Evolutionary conservation across 441 rosid genomes (phyloP).

Genomic region (Macaranga tanarius): DNA sequence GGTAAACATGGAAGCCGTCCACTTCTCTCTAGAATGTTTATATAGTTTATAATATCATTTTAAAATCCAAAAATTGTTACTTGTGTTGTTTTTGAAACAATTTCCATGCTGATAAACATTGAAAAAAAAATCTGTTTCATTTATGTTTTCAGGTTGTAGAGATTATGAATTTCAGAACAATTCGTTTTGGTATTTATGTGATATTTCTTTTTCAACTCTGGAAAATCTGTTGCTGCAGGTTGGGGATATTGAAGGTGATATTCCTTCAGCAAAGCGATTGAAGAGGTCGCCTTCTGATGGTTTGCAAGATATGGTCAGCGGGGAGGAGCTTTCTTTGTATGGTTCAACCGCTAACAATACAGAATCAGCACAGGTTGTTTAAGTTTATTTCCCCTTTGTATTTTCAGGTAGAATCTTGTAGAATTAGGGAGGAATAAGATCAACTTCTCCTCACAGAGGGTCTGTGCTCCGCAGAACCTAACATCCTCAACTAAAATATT

Average conservation of each 20-base stretch:
- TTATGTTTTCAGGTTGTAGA: conserved; percentile 1
- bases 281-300: conserved; percentile 79
- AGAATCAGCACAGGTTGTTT: conserved; percentile 82
- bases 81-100: conserved; percentile 16
- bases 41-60: neutral
- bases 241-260: conserved; percentile 93
- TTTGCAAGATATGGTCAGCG: conserved; percentile 83
- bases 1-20: conserved; percentile 42
- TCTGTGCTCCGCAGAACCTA: neutral
- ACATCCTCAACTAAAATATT: neutral
- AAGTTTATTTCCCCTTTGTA: conserved; percentile 16
- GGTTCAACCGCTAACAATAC: conserved; percentile 75
- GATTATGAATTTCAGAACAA: neutral
- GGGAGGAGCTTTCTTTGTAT: conserved; percentile 92
- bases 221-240: conserved; percentile 45
- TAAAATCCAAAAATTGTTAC: neutral
- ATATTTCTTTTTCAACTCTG: neutral
- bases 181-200: neutral
- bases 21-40: neutral
- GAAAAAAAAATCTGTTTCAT: neutral
- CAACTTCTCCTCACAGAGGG: neutral
- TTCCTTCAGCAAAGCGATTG: conserved; percentile 73
- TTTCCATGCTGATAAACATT: conserved; percentile 5
- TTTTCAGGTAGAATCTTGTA: conserved; percentile 6
- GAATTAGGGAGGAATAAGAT: conserved; percentile 5